These are phyloP conservation scores for Colletotrichum acutatum DNA, from an alignment of 2,329 filamentous ascomycete species.

Conservation along the genomic window DNA sequence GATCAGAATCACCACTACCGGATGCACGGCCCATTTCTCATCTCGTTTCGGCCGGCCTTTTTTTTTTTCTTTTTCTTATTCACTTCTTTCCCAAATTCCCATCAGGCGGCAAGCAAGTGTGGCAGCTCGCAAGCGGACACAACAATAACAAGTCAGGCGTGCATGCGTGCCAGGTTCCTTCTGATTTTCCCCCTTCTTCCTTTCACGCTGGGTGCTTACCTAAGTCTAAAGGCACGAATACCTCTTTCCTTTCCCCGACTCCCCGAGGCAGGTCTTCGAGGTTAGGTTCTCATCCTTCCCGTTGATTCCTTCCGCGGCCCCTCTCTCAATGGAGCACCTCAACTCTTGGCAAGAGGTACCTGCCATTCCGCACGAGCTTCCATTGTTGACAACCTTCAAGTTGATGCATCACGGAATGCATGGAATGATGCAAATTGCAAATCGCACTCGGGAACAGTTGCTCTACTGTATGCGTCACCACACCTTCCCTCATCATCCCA, in stretches of 20 bases:
- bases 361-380: too few relatives aligned
- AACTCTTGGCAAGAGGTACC: background rate
- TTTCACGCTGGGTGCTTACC: background rate
- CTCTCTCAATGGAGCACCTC: background rate
- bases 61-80: background rate
- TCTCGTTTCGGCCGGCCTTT: background rate
- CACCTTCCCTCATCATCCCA: too few relatives aligned
- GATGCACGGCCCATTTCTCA: background rate
- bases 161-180: too few relatives aligned
- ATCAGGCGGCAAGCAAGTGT: too few relatives aligned
- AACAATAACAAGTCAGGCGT: background rate
- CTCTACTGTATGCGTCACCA: too few relatives aligned
- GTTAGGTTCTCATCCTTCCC: background rate
- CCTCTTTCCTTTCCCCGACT: background rate
- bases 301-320: background rate
- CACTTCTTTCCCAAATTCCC: too few relatives aligned
- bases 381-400: too few relatives aligned
- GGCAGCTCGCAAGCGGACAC: too few relatives aligned
- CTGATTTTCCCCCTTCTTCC: background rate
- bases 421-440: too few relatives aligned
- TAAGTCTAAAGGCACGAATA: background rate
- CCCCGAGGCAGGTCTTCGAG: background rate
- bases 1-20: background rate
- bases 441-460: too few relatives aligned
- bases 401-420: too few relatives aligned